Evolutionary conservation across 1,284 basidiomycete species (phyloP).

Genomic region (Boletus smithii): DNA sequence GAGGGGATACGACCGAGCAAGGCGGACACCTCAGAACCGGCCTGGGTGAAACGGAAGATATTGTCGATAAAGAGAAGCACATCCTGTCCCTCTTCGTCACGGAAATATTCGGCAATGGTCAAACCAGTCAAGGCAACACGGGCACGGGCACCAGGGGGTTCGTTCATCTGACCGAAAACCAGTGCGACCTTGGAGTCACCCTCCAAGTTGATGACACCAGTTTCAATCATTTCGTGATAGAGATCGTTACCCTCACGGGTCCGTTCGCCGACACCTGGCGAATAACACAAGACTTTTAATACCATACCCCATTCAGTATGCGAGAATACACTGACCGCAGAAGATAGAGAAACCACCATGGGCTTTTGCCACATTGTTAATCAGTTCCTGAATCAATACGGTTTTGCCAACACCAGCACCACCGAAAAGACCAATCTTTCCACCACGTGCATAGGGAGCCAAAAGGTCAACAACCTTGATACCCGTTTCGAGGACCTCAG

Average conservation of each 20-base stretch:
- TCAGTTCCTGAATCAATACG: constrained; percentile 97
- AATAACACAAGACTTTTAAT: constrained; percentile 1
- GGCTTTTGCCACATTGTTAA: constrained; percentile 99
- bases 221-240: constrained; percentile 99
- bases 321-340: constrained; percentile 71
- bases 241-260: constrained; percentile 99
- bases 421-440: constrained; percentile 99
- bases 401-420: constrained; percentile 99
- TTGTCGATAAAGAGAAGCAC: constrained; percentile 99
- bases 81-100: constrained; percentile 99
- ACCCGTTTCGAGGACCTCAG: constrained; percentile 98
- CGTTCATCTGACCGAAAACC: constrained; percentile 99
- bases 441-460: constrained; percentile 99
- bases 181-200: constrained; percentile 99
- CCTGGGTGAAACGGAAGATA: constrained; percentile 99
- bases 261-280: constrained; percentile 92
- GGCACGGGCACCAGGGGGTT: constrained; percentile 99
- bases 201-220: constrained; percentile 98
- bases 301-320: neutral
- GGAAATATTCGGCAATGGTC: constrained; percentile 99
- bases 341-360: constrained; percentile 99
- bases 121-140: constrained; percentile 99
- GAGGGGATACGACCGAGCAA: constrained; percentile 99
- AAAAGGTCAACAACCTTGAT: constrained; percentile 99
- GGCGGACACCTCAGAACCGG: constrained; percentile 99